These are phyloP conservation scores for Phyllosticta citriasiana DNA, from an alignment of 2,329 filamentous ascomycete species.

Conservation along the genomic window DNA sequence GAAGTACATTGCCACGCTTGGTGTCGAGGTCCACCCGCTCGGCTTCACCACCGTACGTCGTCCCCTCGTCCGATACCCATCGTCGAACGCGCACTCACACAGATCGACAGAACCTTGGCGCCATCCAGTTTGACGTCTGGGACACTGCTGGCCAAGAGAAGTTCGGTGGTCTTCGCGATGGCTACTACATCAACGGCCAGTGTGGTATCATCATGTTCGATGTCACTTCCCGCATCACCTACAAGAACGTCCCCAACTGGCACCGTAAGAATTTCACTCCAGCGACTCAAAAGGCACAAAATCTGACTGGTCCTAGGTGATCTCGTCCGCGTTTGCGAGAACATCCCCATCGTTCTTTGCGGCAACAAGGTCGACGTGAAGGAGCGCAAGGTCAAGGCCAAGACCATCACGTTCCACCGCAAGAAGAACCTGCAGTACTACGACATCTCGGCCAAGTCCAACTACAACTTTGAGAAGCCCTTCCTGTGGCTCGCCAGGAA, in stretches of 20 bases:
- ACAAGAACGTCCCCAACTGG: slow-evolving; percentile 99
- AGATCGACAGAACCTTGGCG: slow-evolving; percentile 64
- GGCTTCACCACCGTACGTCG: slow-evolving; percentile 86
- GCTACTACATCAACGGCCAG: slow-evolving; percentile 99
- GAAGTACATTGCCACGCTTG: slow-evolving; percentile 99
- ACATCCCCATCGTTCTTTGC: slow-evolving; percentile 94
- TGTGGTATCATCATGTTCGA: slow-evolving; percentile 99
- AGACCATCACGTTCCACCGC: slow-evolving; percentile 99
- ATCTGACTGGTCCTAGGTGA: slow-evolving; percentile 53
- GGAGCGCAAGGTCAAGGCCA: slow-evolving; percentile 99
- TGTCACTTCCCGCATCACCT: slow-evolving; percentile 97
- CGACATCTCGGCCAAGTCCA: slow-evolving; percentile 98
- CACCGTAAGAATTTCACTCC: slow-evolving; percentile 63
- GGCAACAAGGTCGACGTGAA: slow-evolving; percentile 99
- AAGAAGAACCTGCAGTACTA: slow-evolving; percentile 99
- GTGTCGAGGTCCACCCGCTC: slow-evolving; percentile 98
- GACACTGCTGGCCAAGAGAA: slow-evolving; percentile 99
- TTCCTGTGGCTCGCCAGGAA: slow-evolving; percentile 99
- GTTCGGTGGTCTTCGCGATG: slow-evolving; percentile 97
- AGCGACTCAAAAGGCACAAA: neutral
- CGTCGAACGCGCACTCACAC: slow-evolving; percentile 1
- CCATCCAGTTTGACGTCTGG: slow-evolving; percentile 99
- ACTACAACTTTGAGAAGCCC: slow-evolving; percentile 99
- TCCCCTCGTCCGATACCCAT: slow-evolving; percentile 17
- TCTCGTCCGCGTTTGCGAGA: slow-evolving; percentile 97